Conservation (phyloP, 257 asterid genomes). For the Lantana camara region DNA sequence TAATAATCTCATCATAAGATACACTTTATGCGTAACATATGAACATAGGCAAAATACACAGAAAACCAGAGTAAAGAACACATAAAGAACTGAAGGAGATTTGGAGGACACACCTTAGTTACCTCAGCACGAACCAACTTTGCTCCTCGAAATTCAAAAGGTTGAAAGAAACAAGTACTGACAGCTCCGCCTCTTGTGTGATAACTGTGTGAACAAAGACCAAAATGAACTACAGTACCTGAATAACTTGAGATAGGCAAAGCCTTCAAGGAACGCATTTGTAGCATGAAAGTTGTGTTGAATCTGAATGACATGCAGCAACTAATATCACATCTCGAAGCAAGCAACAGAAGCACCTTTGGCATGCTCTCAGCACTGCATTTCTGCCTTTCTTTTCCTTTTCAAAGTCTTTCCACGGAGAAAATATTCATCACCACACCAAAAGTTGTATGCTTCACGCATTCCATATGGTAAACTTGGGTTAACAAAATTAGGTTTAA, state of each 20-base stretch:
- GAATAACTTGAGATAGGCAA: conserved; percentile 3
- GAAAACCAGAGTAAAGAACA: background rate
- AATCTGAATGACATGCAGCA: background rate
- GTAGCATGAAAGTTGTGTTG: no score
- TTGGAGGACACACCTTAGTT: conserved; percentile 31
- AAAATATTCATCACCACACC: no score
- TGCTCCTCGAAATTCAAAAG: conserved; percentile 20
- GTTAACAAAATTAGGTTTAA: background rate
- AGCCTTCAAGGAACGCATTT: background rate
- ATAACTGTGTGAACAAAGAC: conserved; percentile 24
- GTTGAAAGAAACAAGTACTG: conserved; percentile 18
- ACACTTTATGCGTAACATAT: background rate
- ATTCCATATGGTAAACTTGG: no score
- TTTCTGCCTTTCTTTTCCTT: no score
- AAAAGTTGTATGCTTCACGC: no score
- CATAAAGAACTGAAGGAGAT: background rate
- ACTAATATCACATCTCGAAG: conserved; percentile 17
- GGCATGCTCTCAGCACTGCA: background rate
- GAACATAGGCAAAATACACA: background rate
- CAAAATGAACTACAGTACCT: conserved; percentile 16
- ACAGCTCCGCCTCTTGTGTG: background rate
- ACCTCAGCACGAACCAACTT: background rate
- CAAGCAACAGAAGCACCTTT: conserved; percentile 21
- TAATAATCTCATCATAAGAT: no score
- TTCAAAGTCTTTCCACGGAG: no score